phyloP scores from a whole-genome alignment of 768 basidiomycete species.

The Lactifluus hygrophoroides region DNA sequence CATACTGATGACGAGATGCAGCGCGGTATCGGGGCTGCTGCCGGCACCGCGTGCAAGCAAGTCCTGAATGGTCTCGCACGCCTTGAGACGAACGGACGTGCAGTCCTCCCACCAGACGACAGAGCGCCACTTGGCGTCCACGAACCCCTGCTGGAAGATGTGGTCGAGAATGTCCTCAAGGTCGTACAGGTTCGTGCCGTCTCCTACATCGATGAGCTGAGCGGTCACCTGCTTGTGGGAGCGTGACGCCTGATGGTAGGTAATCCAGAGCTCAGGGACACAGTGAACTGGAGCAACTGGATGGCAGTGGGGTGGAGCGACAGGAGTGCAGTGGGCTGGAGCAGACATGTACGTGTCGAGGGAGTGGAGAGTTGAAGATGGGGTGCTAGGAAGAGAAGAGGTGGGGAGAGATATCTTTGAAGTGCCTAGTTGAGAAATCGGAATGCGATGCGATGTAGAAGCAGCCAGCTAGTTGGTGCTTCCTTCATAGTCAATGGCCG shows the following conservation, averaged over 20 bases:
- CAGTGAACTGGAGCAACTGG: conserved; percentile 3
- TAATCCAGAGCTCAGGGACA: conserved; percentile 36
- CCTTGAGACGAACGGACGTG: conserved; percentile 32
- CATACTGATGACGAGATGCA: conserved; percentile 39
- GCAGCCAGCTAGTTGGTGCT: not conserved
- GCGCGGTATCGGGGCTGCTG: conserved; percentile 34
- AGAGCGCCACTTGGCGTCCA: conserved; percentile 36
- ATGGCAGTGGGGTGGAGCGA: not conserved
- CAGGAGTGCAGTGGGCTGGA: not conserved
- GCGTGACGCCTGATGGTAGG: conserved; percentile 41
- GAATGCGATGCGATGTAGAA: not conserved
- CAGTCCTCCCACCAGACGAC: conserved; percentile 38
- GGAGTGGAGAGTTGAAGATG: not conserved
- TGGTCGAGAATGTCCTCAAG: conserved; percentile 43
- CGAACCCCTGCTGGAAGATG: conserved; percentile 38
- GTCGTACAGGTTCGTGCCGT: conserved; percentile 33
- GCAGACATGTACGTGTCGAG: not conserved
- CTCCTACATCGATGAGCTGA: conserved; percentile 41
- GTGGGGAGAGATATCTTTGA: not conserved
- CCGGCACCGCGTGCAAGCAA: conserved; percentile 32
- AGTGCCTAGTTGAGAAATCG: not conserved
- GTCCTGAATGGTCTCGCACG: conserved; percentile 31
- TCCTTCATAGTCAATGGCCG: not conserved
- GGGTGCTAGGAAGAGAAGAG: not conserved
- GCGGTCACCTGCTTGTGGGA: conserved; percentile 34